Evolutionary conservation across 2,329 filamentous ascomycete genomes (phyloP).

Genomic region (Fusarium sp.): DNA sequence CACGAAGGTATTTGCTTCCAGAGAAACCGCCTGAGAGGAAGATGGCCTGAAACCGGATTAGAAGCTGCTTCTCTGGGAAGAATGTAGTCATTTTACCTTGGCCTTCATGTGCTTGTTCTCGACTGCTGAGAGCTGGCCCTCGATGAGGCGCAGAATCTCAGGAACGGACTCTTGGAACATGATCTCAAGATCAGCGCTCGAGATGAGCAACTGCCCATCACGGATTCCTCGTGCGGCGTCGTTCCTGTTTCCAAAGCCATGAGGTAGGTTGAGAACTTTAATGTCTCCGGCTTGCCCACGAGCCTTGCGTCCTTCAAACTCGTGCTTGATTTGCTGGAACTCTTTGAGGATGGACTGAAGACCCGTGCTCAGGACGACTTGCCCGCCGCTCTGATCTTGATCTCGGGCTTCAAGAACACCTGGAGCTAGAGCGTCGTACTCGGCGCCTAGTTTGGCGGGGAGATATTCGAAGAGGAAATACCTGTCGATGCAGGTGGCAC

Average conservation of each 20-base stretch:
- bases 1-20: constrained; percentile 12
- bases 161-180: constrained; percentile 21
- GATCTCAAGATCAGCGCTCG: constrained; percentile 10
- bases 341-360: constrained; percentile 10
- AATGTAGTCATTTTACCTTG: background rate
- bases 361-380: constrained; percentile 2
- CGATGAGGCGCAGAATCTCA: constrained; percentile 18
- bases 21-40: constrained; percentile 30
- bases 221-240: constrained; percentile 1
- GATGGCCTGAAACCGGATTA: constrained; percentile 10
- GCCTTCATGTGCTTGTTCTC: background rate
- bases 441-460: background rate
- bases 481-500: constrained; percentile 19
- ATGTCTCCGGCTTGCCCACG: background rate
- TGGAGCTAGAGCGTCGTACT: background rate
- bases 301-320: constrained; percentile 1
- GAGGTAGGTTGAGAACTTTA: constrained; percentile 4
- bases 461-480: constrained; percentile 22
- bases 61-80: background rate
- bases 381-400: constrained; percentile 2
- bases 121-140: constrained; percentile 5
- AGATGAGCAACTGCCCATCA: constrained; percentile 20
- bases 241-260: constrained; percentile 9
- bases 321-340: constrained; percentile 21
- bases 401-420: background rate